These are phyloP conservation scores for Cnidoscolus chayamansa DNA, from an alignment of 441 rosid genomes.

Conservation along the genomic window DNA sequence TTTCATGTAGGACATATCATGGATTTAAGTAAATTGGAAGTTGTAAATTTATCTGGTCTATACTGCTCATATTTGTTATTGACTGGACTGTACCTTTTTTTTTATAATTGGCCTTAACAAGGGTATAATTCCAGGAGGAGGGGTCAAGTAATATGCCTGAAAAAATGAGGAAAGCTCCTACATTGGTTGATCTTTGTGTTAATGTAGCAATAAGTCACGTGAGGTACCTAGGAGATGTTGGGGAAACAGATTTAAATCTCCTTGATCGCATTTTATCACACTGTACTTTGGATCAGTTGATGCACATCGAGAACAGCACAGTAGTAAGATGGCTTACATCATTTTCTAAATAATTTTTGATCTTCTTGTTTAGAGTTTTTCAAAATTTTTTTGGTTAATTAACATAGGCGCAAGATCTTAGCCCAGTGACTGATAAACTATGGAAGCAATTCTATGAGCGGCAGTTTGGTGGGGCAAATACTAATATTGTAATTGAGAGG, in stretches of 20 bases:
- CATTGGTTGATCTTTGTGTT: slow-evolving; percentile 78
- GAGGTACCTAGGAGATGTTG: slow-evolving; percentile 77
- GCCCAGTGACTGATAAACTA: slow-evolving; percentile 65
- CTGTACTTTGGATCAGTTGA: slow-evolving; percentile 69
- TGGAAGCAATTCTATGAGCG: slow-evolving; percentile 71
- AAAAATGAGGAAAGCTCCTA: slow-evolving; percentile 41
- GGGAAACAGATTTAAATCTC: slow-evolving; percentile 72
- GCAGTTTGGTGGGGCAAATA: slow-evolving; percentile 44
- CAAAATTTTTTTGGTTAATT: background rate
- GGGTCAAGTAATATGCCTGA: slow-evolving; percentile 6
- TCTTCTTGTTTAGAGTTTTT: background rate
- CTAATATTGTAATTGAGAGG: slow-evolving; percentile 41
- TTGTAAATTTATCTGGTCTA: background rate
- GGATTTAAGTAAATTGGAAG: too few species aligned
- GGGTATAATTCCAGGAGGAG: background rate
- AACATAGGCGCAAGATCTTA: slow-evolving; percentile 71
- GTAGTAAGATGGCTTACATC: slow-evolving; percentile 34
- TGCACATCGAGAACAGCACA: slow-evolving; percentile 63
- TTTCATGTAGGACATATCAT: too few species aligned
- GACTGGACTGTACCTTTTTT: background rate
- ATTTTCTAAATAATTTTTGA: background rate
- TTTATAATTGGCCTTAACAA: background rate
- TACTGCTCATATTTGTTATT: background rate
- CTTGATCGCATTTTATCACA: slow-evolving; percentile 68
- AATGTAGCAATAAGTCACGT: slow-evolving; percentile 49